Conservation (phyloP, 2,329 filamentous ascomycete genomes). For the Colletotrichum somersetense region DNA sequence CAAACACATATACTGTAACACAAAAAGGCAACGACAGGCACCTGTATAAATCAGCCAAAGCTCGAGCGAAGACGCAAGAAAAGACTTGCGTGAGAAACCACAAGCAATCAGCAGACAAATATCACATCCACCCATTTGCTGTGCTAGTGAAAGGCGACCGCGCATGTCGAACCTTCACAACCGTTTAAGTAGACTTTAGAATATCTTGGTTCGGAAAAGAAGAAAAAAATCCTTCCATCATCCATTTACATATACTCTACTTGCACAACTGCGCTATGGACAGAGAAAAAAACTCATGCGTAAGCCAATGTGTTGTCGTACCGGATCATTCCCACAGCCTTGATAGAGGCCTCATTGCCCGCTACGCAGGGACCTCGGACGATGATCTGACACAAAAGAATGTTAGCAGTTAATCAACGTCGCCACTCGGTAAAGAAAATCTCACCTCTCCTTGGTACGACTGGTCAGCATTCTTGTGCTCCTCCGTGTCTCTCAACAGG, state of each 20-base stretch:
- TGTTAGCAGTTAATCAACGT: slow-evolving; percentile 33
- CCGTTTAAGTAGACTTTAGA: not conserved
- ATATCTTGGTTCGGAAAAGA: not conserved
- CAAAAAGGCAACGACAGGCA: not conserved
- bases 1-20: not conserved
- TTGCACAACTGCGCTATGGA: not conserved
- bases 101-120: not conserved
- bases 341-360: slow-evolving; percentile 73
- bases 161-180: not conserved
- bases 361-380: slow-evolving; percentile 81
- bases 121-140: not conserved
- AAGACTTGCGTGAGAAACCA: too few relatives aligned
- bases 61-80: not conserved
- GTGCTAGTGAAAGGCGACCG: not conserved
- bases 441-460: slow-evolving; percentile 73
- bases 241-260: not conserved
- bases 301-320: slow-evolving; percentile 81
- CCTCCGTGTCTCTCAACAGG: slow-evolving; percentile 73
- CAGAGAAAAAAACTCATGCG: slow-evolving; percentile 46
- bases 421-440: slow-evolving; percentile 19
- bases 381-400: slow-evolving; percentile 65
- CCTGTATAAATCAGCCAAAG: not conserved
- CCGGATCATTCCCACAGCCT: slow-evolving; percentile 73
- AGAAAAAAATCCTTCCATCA: not conserved
- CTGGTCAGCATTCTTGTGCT: slow-evolving; percentile 73